A percentile compares a stretch with the other conserved stretches of the same genome.
These are phyloP conservation scores for Cladorrhinum sp. DNA, from an alignment of 2,329 filamentous ascomycete genomes.

Conservation along the genomic window DNA sequence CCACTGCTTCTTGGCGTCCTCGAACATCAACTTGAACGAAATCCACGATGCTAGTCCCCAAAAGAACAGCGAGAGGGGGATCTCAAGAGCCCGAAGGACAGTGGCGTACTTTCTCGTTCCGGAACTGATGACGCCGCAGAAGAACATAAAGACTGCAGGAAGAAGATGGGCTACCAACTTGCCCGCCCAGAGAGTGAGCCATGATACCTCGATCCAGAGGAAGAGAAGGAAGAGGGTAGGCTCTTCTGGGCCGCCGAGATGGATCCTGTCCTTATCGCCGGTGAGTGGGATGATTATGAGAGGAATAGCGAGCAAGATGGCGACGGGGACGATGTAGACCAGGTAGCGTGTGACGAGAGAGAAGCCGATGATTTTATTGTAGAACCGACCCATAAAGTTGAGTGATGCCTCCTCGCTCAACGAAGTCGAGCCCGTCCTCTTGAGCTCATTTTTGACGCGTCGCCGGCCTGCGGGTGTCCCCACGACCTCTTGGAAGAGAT, in stretches of 20 bases:
- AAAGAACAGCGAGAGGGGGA: slow-evolving; percentile 65
- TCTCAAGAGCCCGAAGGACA: slow-evolving; percentile 61
- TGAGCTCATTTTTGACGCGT: slow-evolving; percentile 41
- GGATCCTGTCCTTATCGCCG: slow-evolving; percentile 36
- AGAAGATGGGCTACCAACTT: slow-evolving; percentile 62
- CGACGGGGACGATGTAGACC: slow-evolving; percentile 65
- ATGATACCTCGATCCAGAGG: slow-evolving; percentile 66
- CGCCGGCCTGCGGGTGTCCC: slow-evolving; percentile 46
- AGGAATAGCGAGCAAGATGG: slow-evolving; percentile 58
- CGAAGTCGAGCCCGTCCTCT: slow-evolving; percentile 41
- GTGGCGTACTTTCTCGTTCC: slow-evolving; percentile 69
- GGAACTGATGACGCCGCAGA: slow-evolving; percentile 65
- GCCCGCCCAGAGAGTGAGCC: slow-evolving; percentile 64
- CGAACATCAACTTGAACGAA: slow-evolving; percentile 57
- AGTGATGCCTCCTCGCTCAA: slow-evolving; percentile 52
- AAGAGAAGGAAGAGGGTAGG: slow-evolving; percentile 58
- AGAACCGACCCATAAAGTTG: slow-evolving; percentile 64
- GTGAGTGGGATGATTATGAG: slow-evolving; percentile 54
- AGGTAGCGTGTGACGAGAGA: slow-evolving; percentile 64
- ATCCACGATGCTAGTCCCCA: slow-evolving; percentile 63
- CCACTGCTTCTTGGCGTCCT: slow-evolving; percentile 45
- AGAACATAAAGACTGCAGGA: slow-evolving; percentile 63
- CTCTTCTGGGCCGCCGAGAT: slow-evolving; percentile 35
- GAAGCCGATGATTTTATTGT: slow-evolving; percentile 61
- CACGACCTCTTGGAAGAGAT: slow-evolving; percentile 35